Conservation (phyloP, 169 alveolate genomes). For the Plasmodium falciparum region DNA sequence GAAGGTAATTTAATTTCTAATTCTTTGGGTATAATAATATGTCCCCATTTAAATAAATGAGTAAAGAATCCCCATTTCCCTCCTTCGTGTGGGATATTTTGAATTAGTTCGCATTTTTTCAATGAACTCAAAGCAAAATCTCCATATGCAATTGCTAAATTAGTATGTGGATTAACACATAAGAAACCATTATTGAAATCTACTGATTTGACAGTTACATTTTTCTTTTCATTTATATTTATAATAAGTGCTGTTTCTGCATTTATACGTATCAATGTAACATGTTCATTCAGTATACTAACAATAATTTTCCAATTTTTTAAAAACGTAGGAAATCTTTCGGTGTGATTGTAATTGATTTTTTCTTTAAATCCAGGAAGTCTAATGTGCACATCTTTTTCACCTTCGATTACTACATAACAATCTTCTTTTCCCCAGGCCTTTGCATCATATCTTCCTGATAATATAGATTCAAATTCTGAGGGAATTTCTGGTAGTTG, state of each 20-base stretch:
- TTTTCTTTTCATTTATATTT: constrained; percentile 70
- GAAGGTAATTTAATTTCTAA: constrained; percentile 81
- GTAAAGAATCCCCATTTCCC: constrained; percentile 85
- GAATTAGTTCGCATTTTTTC: constrained; percentile 76
- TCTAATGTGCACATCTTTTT: constrained; percentile 79
- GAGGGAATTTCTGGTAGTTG: constrained; percentile 79
- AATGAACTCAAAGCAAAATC: constrained; percentile 77
- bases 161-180: constrained; percentile 80
- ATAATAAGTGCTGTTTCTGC: constrained; percentile 77
- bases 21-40: constrained; percentile 79
- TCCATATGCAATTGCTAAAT: constrained; percentile 83
- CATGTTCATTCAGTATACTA: constrained; percentile 68
- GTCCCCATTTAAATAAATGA: constrained; percentile 84
- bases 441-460: constrained; percentile 83
- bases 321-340: constrained; percentile 83
- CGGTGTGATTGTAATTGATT: constrained; percentile 79
- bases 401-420: constrained; percentile 84
- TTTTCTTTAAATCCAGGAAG: constrained; percentile 78
- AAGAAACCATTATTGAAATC: constrained; percentile 83
- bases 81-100: constrained; percentile 69
- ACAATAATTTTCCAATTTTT: constrained; percentile 85
- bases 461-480: constrained; percentile 77
- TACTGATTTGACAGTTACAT: constrained; percentile 77
- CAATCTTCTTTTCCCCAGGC: constrained; percentile 80
- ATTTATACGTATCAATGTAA: constrained; percentile 79